These are phyloP conservation scores for Euphorbia tirucalli DNA, from an alignment of 345 rosid species.

Conservation along the genomic window DNA sequence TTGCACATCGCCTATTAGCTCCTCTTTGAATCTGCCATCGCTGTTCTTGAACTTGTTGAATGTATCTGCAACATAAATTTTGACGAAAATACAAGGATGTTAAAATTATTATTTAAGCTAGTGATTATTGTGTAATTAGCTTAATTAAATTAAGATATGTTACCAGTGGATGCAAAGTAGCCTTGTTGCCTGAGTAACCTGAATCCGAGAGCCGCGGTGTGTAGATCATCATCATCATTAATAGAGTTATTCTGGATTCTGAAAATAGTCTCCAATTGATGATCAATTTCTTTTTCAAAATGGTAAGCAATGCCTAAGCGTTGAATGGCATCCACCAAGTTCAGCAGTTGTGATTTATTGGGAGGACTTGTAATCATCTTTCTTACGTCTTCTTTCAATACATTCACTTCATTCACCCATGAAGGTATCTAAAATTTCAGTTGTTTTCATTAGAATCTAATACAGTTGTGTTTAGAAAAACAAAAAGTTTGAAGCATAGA, in stretches of 20 bases:
- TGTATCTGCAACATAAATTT: too few species aligned
- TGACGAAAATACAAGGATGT: too few species aligned
- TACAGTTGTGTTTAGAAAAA: too few species aligned
- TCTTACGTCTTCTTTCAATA: slow-evolving; percentile 24
- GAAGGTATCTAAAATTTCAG: neutral
- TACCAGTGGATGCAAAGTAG: neutral
- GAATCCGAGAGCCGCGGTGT: slow-evolving; percentile 21
- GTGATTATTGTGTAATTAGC: too few species aligned
- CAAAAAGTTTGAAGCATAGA: too few species aligned
- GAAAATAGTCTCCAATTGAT: slow-evolving; percentile 9
- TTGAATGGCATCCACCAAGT: slow-evolving; percentile 35
- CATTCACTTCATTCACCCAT: neutral
- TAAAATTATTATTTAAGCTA: too few species aligned
- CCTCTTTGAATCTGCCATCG: slow-evolving; percentile 16
- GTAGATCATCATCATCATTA: neutral
- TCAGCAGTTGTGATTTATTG: slow-evolving; percentile 4
- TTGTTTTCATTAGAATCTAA: too few species aligned
- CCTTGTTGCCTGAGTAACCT: slow-evolving; percentile 35
- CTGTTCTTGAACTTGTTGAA: slow-evolving; percentile 33
- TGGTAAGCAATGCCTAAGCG: slow-evolving; percentile 48
- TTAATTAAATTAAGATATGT: too few species aligned
- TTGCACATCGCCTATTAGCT: neutral
- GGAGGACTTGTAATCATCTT: slow-evolving; percentile 4
- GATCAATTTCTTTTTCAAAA: slow-evolving; percentile 42
- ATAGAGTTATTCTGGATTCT: neutral